Percentiles rank a stretch among this genome's conserved stretches.
phyloP scores from a whole-genome alignment of 1,284 basidiomycete genomes.

The Cutaneotrichosporon sp. region DNA sequence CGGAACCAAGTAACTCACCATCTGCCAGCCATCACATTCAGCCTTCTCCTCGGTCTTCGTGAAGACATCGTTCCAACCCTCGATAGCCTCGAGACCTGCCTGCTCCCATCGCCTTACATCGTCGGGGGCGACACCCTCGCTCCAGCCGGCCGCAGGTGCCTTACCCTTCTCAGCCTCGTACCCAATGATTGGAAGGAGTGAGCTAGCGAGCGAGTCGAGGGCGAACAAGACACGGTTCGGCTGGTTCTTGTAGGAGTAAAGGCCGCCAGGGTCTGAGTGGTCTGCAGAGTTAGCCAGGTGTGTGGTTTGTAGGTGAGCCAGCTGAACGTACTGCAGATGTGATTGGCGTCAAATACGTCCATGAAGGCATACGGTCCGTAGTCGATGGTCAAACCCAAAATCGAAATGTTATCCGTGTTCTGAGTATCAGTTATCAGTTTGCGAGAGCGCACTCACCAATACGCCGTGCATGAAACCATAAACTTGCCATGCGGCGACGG shows the following conservation, averaged over 20 bases:
- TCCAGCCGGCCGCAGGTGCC: slow-evolving; percentile 62
- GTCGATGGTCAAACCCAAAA: slow-evolving; percentile 88
- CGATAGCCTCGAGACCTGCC: slow-evolving; percentile 54
- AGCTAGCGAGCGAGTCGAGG: slow-evolving; percentile 64
- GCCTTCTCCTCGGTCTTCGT: slow-evolving; percentile 58
- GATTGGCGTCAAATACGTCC: slow-evolving; percentile 76
- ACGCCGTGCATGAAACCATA: slow-evolving; percentile 83
- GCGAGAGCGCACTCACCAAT: slow-evolving; percentile 50
- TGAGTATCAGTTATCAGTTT: slow-evolving; percentile 11
- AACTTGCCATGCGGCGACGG: slow-evolving; percentile 88
- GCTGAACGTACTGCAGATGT: slow-evolving; percentile 77
- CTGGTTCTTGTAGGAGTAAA: slow-evolving; percentile 68
- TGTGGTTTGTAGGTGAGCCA: no score
- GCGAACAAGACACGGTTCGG: slow-evolving; percentile 60
- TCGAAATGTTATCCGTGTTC: slow-evolving; percentile 91
- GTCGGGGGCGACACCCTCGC: slow-evolving; percentile 57
- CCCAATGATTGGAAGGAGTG: slow-evolving; percentile 75
- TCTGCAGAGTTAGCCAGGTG: slow-evolving; percentile 48
- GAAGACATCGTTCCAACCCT: slow-evolving; percentile 53
- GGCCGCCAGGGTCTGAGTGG: slow-evolving; percentile 77
- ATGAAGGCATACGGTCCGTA: slow-evolving; percentile 94
- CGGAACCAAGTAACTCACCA: slow-evolving; percentile 50
- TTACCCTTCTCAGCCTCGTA: slow-evolving; percentile 58
- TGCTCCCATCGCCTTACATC: slow-evolving; percentile 62
- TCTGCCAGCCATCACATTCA: slow-evolving; percentile 63